Percentiles rank a stretch among this genome's conserved stretches.
phyloP scores from a whole-genome alignment of 352 stramenopile species.

The Globisporangium canariense region DNA sequence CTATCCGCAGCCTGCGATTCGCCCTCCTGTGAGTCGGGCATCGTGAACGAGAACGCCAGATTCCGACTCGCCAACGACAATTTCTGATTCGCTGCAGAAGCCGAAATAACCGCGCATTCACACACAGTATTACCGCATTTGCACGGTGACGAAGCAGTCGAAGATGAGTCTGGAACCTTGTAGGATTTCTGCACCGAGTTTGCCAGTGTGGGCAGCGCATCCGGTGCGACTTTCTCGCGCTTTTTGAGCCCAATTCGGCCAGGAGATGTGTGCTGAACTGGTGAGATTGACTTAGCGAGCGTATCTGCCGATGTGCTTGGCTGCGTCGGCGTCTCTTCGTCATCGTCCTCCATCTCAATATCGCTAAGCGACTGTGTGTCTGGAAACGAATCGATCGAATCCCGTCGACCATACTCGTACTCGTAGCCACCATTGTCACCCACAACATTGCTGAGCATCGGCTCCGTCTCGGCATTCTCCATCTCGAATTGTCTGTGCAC shows the following conservation, averaged over 20 bases:
- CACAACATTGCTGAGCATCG: neutral
- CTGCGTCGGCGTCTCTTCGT: constrained; percentile 38
- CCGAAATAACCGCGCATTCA: constrained; percentile 9
- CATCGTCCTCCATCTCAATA: constrained; percentile 16
- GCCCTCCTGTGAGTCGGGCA: constrained; percentile 54
- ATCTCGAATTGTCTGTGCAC: neutral
- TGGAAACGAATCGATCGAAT: constrained; percentile 30
- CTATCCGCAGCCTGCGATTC: constrained; percentile 38
- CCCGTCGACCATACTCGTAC: constrained; percentile 18
- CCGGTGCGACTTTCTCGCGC: constrained; percentile 19
- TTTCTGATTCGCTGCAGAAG: constrained; percentile 12
- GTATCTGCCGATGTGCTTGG: constrained; percentile 9
- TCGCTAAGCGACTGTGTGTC: constrained; percentile 54
- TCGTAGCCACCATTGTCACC: constrained; percentile 14
- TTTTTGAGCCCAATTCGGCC: constrained; percentile 27
- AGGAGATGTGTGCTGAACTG: constrained; percentile 7
- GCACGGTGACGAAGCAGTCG: constrained; percentile 17
- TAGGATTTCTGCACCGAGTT: constrained; percentile 38
- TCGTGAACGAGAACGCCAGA: constrained; percentile 63
- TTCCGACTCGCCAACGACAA: constrained; percentile 41
- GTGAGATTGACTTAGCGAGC: neutral
- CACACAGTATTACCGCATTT: constrained; percentile 24
- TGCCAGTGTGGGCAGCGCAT: constrained; percentile 7
- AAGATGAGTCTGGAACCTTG: constrained; percentile 18
- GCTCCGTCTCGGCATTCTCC: neutral